Evolutionary conservation across 2,329 filamentous ascomycete species (phyloP).

Genomic region (Hypoxylon sp.): DNA sequence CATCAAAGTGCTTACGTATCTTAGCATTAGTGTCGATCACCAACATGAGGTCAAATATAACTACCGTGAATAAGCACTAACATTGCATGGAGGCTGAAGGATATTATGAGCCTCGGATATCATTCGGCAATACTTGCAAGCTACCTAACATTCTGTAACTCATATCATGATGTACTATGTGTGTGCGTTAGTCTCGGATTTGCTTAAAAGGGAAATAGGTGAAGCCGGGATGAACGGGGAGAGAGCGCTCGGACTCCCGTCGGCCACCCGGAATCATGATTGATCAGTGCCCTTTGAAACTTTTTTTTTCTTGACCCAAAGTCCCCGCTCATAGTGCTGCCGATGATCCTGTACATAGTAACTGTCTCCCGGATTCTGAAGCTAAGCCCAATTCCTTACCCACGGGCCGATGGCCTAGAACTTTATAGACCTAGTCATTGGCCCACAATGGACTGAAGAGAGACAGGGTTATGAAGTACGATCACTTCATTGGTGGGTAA

Average conservation of each 20-base stretch:
- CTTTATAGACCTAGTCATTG: conserved; percentile 21
- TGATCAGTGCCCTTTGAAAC: conserved; percentile 4
- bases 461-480: neutral
- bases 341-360: conserved; percentile 8
- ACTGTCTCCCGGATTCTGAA: neutral
- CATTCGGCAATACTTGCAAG: conserved; percentile 5
- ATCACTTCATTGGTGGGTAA: conserved; percentile 21
- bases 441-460: conserved; percentile 14
- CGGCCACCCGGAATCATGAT: conserved; percentile 12
- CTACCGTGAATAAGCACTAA: conserved; percentile 16
- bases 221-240: conserved; percentile 17
- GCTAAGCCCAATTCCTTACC: conserved; percentile 16
- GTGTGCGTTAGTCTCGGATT: conserved; percentile 7
- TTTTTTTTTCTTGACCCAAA: neutral
- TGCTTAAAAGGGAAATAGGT: conserved; percentile 7
- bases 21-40: conserved; percentile 11
- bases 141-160: conserved; percentile 7
- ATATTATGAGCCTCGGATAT: neutral
- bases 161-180: neutral
- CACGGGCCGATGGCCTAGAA: conserved; percentile 33
- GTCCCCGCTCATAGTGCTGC: conserved; percentile 8
- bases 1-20: conserved; percentile 21
- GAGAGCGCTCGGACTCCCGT: conserved; percentile 30
- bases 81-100: conserved; percentile 12
- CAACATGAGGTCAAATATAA: neutral